phyloP scores from a whole-genome alignment of 2,329 filamentous ascomycete species.

The Myriosclerotinia curreyana region DNA sequence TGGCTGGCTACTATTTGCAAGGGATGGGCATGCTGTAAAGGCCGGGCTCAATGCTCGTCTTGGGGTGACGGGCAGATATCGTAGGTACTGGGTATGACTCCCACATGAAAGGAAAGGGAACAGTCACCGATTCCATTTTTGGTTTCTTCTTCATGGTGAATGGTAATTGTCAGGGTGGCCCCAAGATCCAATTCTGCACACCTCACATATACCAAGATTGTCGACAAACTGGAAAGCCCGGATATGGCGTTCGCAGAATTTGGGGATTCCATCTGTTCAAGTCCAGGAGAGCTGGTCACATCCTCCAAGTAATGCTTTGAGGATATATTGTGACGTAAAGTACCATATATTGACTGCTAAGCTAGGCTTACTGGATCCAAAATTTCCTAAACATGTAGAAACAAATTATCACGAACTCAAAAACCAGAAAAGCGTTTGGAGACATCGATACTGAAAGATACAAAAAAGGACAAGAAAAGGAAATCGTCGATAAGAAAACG shows the following conservation, averaged over 20 bases:
- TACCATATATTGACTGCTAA: not conserved
- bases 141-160: no score
- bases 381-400: not conserved
- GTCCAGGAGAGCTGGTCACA: not conserved
- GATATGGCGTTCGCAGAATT: not conserved
- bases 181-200: no score
- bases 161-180: no score
- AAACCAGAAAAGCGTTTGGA: not conserved
- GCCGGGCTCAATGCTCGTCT: no score
- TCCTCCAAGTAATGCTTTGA: not conserved
- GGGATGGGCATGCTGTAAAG: no score
- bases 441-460: not conserved
- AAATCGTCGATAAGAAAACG: not conserved
- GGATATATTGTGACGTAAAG: not conserved
- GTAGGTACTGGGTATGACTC: no score
- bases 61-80: no score
- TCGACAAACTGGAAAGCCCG: not conserved
- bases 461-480: not conserved
- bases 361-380: not conserved
- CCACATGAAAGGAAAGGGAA: no score
- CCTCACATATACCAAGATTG: no score
- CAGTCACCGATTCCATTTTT: no score
- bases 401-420: not conserved
- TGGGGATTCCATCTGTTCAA: no score
- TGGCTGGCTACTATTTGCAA: no score